Evolutionary conservation across 768 basidiomycete species (phyloP).

Genomic region (Nidularia pulvinata): DNA sequence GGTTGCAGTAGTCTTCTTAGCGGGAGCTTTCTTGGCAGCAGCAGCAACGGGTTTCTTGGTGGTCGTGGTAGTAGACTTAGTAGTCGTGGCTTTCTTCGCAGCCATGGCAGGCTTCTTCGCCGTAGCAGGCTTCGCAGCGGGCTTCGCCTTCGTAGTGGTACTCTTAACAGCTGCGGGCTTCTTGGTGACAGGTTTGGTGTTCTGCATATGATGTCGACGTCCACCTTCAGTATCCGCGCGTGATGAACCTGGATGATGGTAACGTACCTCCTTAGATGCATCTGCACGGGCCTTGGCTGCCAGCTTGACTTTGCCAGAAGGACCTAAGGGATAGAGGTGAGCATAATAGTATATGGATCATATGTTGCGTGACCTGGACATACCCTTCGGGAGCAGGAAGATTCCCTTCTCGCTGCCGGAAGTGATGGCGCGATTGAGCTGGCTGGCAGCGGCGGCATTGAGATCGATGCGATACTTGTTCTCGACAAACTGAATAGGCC

Average conservation of each 20-base stretch:
- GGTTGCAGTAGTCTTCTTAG: slow-evolving; percentile 8
- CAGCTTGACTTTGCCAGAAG: slow-evolving; percentile 54
- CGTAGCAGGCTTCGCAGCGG: too few relatives aligned
- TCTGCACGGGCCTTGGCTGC: slow-evolving; percentile 64
- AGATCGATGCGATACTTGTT: slow-evolving; percentile 79
- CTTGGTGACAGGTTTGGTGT: slow-evolving; percentile 34
- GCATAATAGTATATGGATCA: not conserved
- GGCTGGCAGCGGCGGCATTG: slow-evolving; percentile 67
- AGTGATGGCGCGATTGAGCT: slow-evolving; percentile 82
- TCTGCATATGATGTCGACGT: too few relatives aligned
- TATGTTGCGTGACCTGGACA: too few relatives aligned
- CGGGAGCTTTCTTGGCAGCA: slow-evolving; percentile 23
- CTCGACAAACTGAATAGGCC: slow-evolving; percentile 67
- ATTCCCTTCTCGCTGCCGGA: slow-evolving; percentile 46
- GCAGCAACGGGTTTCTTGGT: slow-evolving; percentile 28
- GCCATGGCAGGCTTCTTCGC: too few relatives aligned
- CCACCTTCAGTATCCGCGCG: too few relatives aligned
- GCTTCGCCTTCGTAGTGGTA: too few relatives aligned
- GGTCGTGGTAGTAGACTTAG: slow-evolving; percentile 16
- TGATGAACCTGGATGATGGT: slow-evolving; percentile 1
- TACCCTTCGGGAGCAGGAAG: slow-evolving; percentile 52
- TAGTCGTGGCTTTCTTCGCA: slow-evolving; percentile 15
- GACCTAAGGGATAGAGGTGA: slow-evolving; percentile 19
- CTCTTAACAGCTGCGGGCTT: slow-evolving; percentile 6
- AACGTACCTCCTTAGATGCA: slow-evolving; percentile 49